Base-by-base conservation (phyloP, 805 yeast species). In the Tetrapisispora iriomotensis region DNA sequence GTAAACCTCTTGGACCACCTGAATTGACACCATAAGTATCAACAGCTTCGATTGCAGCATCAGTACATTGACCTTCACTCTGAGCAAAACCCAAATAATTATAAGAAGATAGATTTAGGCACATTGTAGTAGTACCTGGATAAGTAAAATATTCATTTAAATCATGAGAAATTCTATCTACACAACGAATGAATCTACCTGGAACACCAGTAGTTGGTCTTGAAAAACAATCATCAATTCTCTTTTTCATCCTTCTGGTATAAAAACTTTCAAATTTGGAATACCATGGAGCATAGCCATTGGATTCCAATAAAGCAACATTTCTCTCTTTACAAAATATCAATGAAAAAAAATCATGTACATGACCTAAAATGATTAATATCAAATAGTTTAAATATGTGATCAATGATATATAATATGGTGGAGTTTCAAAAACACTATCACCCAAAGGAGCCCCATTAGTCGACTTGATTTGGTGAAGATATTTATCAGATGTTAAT, bases 181-280 rank as follows among this genome's bases (percentile, higher is more conserved):
- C 79, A 51, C 95, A 80, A 42, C 78, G 74, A 51, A 90, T 78
- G 54, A 70, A 80, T 60, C 99, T 77, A 21, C 99, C 99, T 1
- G 99, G 97, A 17, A 90, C 97, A 37, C 96, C 97, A 43, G 83
- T 82, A n/a, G 94, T 85, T 31, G 96, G 96, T 58, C 95, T 77
- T 2, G 94, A 85, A 61, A 92, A 92, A 62, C 96, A 86, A 64
- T 90, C 97, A 58, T 84, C 95, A 43, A 92, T 75, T 62, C 95
- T 82, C 50, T 73, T 75, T 60, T 92, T 88, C 70, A 92, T 73
- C 53, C 97, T 79, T 53, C 99, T 80, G 31, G 88, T 81, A 61
- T 88, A 92, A 60, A 92, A 94, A 46, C 84, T 77, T 62, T 92
- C 99, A 58, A 90, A 87, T 34, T 87, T 90, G 20, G 92, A 82